Conservation (phyloP, 2,329 filamentous ascomycete species). For the Paracamarosporium sp. region DNA sequence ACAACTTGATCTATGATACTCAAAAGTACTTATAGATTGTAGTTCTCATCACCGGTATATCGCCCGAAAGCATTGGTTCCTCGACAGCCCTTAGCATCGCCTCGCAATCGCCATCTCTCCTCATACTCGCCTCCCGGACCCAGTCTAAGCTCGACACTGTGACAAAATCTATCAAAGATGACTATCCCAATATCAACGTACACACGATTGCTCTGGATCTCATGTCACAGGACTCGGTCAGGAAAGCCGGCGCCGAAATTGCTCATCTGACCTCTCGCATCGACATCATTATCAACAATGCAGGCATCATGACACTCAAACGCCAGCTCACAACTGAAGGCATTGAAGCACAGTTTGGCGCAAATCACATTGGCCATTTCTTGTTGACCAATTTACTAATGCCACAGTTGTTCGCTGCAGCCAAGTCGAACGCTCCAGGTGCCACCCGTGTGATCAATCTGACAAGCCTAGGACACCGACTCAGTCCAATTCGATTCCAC, state of each 20-base stretch:
- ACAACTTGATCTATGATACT: background rate
- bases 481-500: conserved; percentile 49
- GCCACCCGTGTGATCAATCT: conserved; percentile 36
- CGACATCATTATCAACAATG: conserved; percentile 56
- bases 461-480: conserved; percentile 35
- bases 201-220: conserved; percentile 45
- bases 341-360: conserved; percentile 57
- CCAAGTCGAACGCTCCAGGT: conserved; percentile 39
- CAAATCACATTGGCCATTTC: conserved; percentile 57
- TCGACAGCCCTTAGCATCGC: conserved; percentile 35
- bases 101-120: conserved; percentile 32
- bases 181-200: conserved; percentile 32
- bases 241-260: conserved; percentile 41
- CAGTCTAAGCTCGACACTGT: conserved; percentile 50
- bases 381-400: conserved; percentile 54
- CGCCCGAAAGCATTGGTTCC: conserved; percentile 38
- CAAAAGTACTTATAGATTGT: conserved; percentile 4
- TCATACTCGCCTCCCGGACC: conserved; percentile 52
- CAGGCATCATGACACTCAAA: conserved; percentile 45
- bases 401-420: conserved; percentile 41
- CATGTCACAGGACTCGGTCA: conserved; percentile 44
- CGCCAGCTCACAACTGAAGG: conserved; percentile 48
- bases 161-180: conserved; percentile 40
- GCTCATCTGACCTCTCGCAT: conserved; percentile 37
- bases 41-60: conserved; percentile 50